Evolutionary conservation across 208 protist species (phyloP).

Genomic region (Naegleria fowleri): DNA sequence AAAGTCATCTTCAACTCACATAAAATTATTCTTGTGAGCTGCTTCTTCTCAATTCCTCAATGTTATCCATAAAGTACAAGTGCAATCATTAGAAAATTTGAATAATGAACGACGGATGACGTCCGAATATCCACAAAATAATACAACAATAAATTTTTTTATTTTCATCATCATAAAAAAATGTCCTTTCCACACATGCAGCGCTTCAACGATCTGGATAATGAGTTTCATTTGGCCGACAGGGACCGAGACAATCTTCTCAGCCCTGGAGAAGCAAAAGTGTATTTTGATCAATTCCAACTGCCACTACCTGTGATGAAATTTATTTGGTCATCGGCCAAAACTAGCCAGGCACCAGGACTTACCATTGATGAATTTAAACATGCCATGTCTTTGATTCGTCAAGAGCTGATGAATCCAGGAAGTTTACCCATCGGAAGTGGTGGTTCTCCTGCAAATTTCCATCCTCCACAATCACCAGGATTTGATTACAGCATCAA

Average conservation of each 20-base stretch:
- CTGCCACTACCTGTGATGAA: background rate
- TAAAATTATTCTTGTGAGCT: too few relatives aligned
- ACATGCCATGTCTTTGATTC: background rate
- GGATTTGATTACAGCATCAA: background rate
- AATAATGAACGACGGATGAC: too few relatives aligned
- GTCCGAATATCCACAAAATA: too few relatives aligned
- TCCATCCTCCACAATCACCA: background rate
- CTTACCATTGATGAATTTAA: background rate
- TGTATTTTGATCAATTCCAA: background rate
- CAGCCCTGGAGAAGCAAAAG: background rate
- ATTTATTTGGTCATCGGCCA: background rate
- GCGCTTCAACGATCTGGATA: background rate
- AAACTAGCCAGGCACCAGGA: background rate
- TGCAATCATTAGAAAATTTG: too few relatives aligned
- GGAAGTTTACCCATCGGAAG: background rate
- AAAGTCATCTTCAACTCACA: too few relatives aligned
- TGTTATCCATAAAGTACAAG: too few relatives aligned
- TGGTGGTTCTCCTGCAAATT: background rate
- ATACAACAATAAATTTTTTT: too few relatives aligned
- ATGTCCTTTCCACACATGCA: background rate
- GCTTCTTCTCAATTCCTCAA: too few relatives aligned
- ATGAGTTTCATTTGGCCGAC: background rate
- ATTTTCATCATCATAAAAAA: too few relatives aligned
- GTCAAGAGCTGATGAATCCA: background rate
- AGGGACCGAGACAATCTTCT: background rate